phyloP scores from a whole-genome alignment of 768 basidiomycete genomes.

The Rhodocollybia butyracea region DNA sequence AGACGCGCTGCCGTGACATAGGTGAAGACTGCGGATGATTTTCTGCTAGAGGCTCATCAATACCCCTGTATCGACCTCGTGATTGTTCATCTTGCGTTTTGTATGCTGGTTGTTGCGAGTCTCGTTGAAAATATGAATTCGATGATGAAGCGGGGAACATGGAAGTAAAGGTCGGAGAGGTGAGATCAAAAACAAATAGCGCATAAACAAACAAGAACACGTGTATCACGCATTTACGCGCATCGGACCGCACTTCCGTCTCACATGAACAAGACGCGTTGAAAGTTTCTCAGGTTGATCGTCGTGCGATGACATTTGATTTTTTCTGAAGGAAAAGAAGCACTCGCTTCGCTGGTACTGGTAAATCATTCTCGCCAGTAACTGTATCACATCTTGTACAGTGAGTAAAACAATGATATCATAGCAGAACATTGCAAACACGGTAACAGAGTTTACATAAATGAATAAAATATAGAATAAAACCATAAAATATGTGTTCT shows the following conservation, averaged over 20 bases:
- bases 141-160: slow-evolving; percentile 1
- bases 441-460: too few relatives aligned
- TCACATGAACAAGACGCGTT: too few relatives aligned
- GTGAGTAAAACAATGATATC: too few relatives aligned
- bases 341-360: too few relatives aligned
- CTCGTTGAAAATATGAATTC: background rate
- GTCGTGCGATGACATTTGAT: too few relatives aligned
- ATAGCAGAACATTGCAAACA: too few relatives aligned
- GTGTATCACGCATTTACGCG: background rate
- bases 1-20: background rate
- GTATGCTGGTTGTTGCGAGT: background rate
- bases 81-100: background rate
- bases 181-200: background rate
- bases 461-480: too few relatives aligned
- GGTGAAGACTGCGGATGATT: background rate
- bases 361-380: too few relatives aligned
- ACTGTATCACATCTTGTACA: too few relatives aligned
- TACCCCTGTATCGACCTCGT: background rate
- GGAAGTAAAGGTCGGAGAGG: slow-evolving; percentile 3
- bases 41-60: background rate
- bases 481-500: too few relatives aligned
- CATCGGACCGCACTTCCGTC: slow-evolving; percentile 1
- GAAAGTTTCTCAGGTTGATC: too few relatives aligned
- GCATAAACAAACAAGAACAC: background rate
- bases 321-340: too few relatives aligned